phyloP scores from a whole-genome alignment of 805 yeast species.

The Kluyveromyces starmeri region DNA sequence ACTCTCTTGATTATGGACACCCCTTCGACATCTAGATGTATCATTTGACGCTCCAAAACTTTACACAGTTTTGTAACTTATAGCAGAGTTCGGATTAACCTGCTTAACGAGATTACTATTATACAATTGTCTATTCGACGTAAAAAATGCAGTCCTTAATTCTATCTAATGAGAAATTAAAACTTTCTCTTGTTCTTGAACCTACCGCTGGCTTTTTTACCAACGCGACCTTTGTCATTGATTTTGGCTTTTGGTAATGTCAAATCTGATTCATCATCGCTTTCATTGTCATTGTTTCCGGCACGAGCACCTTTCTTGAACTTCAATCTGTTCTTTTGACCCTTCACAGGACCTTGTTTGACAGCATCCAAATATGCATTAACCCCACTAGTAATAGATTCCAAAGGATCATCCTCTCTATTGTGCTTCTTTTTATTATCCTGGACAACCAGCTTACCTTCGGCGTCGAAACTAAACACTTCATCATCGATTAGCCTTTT shows the following conservation, averaged over 20 bases:
- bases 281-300: conserved; percentile 45
- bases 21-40: neutral
- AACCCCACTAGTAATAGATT: conserved; percentile 48
- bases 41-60: neutral
- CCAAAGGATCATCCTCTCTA: conserved; percentile 40
- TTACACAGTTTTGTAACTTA: no score
- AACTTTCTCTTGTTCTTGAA: conserved; percentile 23
- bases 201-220: conserved; percentile 20
- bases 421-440: conserved; percentile 19
- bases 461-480: conserved; percentile 27
- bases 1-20: conserved; percentile 22
- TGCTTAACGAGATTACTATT: no score
- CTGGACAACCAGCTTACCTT: conserved; percentile 30
- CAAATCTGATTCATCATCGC: conserved; percentile 37
- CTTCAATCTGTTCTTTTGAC: conserved; percentile 85
- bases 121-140: no score
- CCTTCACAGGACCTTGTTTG: conserved; percentile 85
- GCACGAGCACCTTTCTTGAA: conserved; percentile 58
- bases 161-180: no score
- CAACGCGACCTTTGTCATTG: conserved; percentile 18
- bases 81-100: no score
- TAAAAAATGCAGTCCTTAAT: no score
- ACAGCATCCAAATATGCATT: conserved; percentile 94
- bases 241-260: conserved; percentile 18
- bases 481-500: conserved; percentile 27